Conservation (phyloP, 1,139 yeast genomes). For the Keqinozyma sinolaborantium region DNA sequence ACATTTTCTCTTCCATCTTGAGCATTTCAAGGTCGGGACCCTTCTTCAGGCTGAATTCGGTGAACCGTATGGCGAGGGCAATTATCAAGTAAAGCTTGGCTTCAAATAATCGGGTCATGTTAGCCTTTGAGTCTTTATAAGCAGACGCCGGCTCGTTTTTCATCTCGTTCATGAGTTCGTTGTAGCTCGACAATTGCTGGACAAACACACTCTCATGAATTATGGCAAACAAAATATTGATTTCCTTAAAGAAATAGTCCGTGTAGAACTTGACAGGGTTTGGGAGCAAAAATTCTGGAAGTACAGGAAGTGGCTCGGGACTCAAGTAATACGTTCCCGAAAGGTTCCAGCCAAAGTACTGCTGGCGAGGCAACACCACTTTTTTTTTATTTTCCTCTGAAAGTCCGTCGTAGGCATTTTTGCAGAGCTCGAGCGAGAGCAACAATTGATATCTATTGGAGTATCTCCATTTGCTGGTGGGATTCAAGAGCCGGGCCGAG, state of each 20-base stretch:
- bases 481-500: conserved; percentile 14
- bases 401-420: conserved; percentile 32
- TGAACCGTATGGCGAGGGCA: conserved; percentile 51
- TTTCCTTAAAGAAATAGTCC: conserved; percentile 44
- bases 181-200: conserved; percentile 45
- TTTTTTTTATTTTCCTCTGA: conserved; percentile 33
- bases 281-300: conserved; percentile 21
- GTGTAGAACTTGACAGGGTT: conserved; percentile 18
- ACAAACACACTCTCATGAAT: conserved; percentile 53
- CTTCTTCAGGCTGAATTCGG: conserved; percentile 40
- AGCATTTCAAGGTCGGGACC: conserved; percentile 30
- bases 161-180: conserved; percentile 12
- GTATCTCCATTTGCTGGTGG: conserved; percentile 46
- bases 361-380: conserved; percentile 51
- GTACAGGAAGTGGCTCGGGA: conserved; percentile 35
- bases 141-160: conserved; percentile 9
- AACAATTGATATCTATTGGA: conserved; percentile 48
- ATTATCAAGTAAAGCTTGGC: conserved; percentile 51
- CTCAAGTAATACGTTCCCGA: conserved; percentile 51
- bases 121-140: conserved; percentile 18
- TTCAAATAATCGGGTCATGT: conserved; percentile 43
- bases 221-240: conserved; percentile 54
- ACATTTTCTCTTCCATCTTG: conserved; percentile 47
- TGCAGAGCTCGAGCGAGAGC: conserved; percentile 45
- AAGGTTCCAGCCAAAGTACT: conserved; percentile 67